Base-by-base conservation (phyloP, 1,284 basidiomycete species). In the Leccinum solheimii region DNA sequence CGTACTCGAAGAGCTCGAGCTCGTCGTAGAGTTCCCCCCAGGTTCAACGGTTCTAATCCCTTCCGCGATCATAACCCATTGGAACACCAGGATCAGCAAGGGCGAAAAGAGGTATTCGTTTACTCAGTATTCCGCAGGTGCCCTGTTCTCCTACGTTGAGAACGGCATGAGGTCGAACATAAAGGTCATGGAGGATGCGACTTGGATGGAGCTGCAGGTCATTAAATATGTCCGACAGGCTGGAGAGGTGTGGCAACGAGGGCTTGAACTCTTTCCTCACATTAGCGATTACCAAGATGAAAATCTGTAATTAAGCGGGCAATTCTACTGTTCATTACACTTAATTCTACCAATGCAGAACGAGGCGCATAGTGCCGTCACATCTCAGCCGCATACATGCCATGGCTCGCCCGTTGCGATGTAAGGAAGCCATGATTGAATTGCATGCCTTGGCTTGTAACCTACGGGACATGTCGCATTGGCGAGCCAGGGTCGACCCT, bases 1-100 rank as follows among this genome's bases (percentile, higher is more conserved):
- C 0, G 59, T 60, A 0, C 36, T 69, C 0, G 9, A 32, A 2
- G 66, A 68, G n/a, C 36, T 69, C 1, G 9, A 49, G 0, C 26
- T 68, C 0, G 23, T 62, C 0, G 3, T 62, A 0, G 30, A 60
- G 9, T 68, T 70, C 43, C 68, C 66, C 1, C 62, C 68, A 1
- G 67, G 67, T 0, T 43, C 68, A 0, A 45, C n/a, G 43, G 10
- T 50, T 50, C 23, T 50, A 7, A 50, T 50, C 23, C 21, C 48
- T 21, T 50, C 48, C 11, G 23, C 48, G 8, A 50, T 50, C 10
- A 8, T 50, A 5, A 50, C 48, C 11, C 48, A 50, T 10, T 50
- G 21, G 23, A 50, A 50, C 14, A 50, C 48, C 11, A 50, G 9
- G 14, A 50, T 50, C 48, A 21, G 23, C 7, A 10, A 23, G 14